These are phyloP conservation scores for Cutaneotrichosporon sp. DNA, from an alignment of 1,284 basidiomycete genomes.

Conservation along the genomic window DNA sequence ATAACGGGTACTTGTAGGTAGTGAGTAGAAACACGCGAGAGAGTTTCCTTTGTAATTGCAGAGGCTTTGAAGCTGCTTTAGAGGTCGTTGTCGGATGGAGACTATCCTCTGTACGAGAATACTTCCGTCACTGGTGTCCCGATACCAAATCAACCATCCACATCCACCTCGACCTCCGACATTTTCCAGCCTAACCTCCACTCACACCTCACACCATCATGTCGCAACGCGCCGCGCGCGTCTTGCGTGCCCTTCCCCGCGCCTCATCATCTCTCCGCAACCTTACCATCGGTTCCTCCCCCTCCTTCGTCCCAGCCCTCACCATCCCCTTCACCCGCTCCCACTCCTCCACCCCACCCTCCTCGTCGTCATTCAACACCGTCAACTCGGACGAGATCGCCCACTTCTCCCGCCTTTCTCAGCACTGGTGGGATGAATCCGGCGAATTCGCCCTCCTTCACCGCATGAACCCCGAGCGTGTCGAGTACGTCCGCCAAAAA, in stretches of 20 bases:
- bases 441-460: slow-evolving; percentile 91
- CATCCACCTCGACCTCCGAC: not conserved
- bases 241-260: not conserved
- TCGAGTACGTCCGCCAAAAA: slow-evolving; percentile 82
- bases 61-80: too few relatives aligned
- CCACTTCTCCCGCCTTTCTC: slow-evolving; percentile 87
- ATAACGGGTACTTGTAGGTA: not conserved
- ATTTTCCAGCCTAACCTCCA: not conserved
- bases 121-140: not conserved
- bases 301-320: not conserved
- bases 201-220: not conserved
- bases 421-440: slow-evolving; percentile 94
- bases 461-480: slow-evolving; percentile 89
- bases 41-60: too few relatives aligned
- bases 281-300: too few relatives aligned
- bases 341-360: not conserved
- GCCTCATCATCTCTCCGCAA: not conserved
- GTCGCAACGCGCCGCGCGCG: slow-evolving; percentile 6
- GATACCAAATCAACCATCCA: not conserved
- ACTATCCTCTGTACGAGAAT: not conserved
- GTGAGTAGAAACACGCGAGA: too few relatives aligned
- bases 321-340: not conserved
- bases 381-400: slow-evolving; percentile 81
- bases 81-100: too few relatives aligned
- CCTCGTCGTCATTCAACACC: slow-evolving; percentile 43